Conservation (phyloP, 805 yeast genomes). For the Saturnispora ahearnii region DNA sequence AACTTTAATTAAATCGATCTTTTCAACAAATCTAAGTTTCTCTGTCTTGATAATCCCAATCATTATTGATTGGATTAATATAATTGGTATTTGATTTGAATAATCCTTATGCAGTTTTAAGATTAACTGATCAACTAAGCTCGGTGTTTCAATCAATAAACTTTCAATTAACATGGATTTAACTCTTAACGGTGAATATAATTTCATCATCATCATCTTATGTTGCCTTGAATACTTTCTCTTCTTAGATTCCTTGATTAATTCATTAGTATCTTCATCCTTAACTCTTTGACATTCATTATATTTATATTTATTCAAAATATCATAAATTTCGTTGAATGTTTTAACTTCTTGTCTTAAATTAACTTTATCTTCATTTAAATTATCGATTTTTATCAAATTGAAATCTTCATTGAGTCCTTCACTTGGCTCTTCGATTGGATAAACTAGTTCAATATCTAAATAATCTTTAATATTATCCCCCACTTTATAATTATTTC, state of each 20-base stretch:
- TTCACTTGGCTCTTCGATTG: not conserved
- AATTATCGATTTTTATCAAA: not conserved
- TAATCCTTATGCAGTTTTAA: slow-evolving; percentile 17
- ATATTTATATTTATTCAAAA: slow-evolving; percentile 7
- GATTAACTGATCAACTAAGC: slow-evolving; percentile 12
- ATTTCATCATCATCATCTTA: slow-evolving; percentile 11
- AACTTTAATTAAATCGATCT: slow-evolving; percentile 16
- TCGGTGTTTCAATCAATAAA: slow-evolving; percentile 13
- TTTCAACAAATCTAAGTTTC: slow-evolving; percentile 11
- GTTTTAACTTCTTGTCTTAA: slow-evolving; percentile 8
- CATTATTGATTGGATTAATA: slow-evolving; percentile 21
- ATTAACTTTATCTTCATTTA: not conserved
- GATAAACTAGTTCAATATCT: not conserved
- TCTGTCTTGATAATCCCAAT: slow-evolving; percentile 15
- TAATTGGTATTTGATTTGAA: slow-evolving; percentile 18
- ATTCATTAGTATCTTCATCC: not conserved
- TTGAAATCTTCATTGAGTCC: not conserved
- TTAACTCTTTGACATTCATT: slow-evolving; percentile 4
- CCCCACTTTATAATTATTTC: not conserved
- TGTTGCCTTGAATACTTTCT: slow-evolving; percentile 8
- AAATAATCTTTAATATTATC: not conserved
- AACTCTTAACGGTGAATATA: slow-evolving; percentile 14
- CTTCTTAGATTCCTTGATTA: not conserved
- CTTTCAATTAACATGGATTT: slow-evolving; percentile 16
- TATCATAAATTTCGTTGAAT: slow-evolving; percentile 11